Evolutionary conservation across 768 basidiomycete genomes (phyloP).

Genomic region (Arthromyces matolae): DNA sequence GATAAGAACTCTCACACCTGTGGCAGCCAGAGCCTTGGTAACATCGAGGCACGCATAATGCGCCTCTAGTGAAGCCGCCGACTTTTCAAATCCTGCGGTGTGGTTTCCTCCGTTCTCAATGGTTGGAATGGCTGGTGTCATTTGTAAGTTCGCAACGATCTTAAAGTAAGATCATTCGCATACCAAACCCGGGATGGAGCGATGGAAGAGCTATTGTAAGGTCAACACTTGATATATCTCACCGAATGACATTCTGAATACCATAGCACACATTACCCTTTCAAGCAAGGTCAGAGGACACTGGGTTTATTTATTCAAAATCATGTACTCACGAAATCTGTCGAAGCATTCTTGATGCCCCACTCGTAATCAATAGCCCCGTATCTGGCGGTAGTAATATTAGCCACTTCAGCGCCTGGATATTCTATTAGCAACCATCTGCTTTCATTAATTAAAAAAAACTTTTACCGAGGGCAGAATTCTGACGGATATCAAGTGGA

Average conservation of each 20-base stretch:
- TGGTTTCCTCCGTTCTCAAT: slow-evolving; percentile 72
- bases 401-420: slow-evolving; percentile 63
- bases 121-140: slow-evolving; percentile 65
- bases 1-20: slow-evolving; percentile 63
- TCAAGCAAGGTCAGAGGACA: neutral
- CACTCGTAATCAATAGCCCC: slow-evolving; percentile 61
- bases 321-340: slow-evolving; percentile 65
- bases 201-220: slow-evolving; percentile 48
- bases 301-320: neutral
- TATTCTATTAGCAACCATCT: neutral
- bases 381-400: slow-evolving; percentile 57
- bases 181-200: slow-evolving; percentile 72
- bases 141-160: neutral
- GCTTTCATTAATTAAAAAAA: neutral
- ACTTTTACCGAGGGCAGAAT: slow-evolving; percentile 41
- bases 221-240: neutral
- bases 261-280: slow-evolving; percentile 78
- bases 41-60: slow-evolving; percentile 67
- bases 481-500: slow-evolving; percentile 22
- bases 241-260: slow-evolving; percentile 24
- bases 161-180: slow-evolving; percentile 4
- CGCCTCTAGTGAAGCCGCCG: slow-evolving; percentile 56
- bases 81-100: slow-evolving; percentile 58
- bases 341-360: slow-evolving; percentile 70
- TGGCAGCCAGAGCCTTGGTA: slow-evolving; percentile 67